These are phyloP conservation scores for Candida broadrunensis DNA, from an alignment of 805 yeast genomes.

Conservation along the genomic window DNA sequence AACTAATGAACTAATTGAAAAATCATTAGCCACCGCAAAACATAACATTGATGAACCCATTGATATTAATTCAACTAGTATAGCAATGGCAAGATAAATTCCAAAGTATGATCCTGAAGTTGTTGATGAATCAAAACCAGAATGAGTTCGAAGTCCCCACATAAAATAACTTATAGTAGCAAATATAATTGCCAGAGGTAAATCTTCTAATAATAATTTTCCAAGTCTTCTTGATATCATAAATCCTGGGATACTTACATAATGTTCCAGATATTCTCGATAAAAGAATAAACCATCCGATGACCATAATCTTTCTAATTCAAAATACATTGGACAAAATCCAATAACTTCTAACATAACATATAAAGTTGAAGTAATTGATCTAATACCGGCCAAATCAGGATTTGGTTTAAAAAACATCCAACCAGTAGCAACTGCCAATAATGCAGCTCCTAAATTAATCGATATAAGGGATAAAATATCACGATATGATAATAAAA, in stretches of 20 bases:
- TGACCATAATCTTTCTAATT: conserved; percentile 37
- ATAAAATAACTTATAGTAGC: conserved; percentile 67
- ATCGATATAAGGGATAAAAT: conserved; percentile 30
- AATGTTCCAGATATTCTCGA: conserved; percentile 68
- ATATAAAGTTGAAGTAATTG: conserved; percentile 41
- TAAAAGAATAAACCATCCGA: conserved; percentile 34
- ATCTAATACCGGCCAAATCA: conserved; percentile 61
- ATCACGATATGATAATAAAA: conserved; percentile 33
- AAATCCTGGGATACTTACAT: conserved; percentile 65
- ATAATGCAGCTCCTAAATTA: conserved; percentile 38
- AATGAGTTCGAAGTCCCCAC: conserved; percentile 62
- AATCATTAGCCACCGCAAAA: conserved; percentile 59
- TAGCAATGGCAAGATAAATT: conserved; percentile 54
- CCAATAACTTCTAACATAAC: conserved; percentile 39
- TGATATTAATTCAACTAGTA: conserved; percentile 55
- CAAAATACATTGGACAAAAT: conserved; percentile 37
- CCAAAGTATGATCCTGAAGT: conserved; percentile 34
- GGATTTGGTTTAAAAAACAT: conserved; percentile 66
- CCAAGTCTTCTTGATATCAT: conserved; percentile 63
- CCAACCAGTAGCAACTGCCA: conserved; percentile 72
- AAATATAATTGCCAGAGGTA: conserved; percentile 58
- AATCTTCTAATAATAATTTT: conserved; percentile 65
- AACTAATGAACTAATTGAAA: conserved; percentile 57
- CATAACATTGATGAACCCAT: conserved; percentile 52
- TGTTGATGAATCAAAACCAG: conserved; percentile 5